These are phyloP conservation scores for Lentinula lateritia DNA, from an alignment of 768 basidiomycete species.

Conservation along the genomic window DNA sequence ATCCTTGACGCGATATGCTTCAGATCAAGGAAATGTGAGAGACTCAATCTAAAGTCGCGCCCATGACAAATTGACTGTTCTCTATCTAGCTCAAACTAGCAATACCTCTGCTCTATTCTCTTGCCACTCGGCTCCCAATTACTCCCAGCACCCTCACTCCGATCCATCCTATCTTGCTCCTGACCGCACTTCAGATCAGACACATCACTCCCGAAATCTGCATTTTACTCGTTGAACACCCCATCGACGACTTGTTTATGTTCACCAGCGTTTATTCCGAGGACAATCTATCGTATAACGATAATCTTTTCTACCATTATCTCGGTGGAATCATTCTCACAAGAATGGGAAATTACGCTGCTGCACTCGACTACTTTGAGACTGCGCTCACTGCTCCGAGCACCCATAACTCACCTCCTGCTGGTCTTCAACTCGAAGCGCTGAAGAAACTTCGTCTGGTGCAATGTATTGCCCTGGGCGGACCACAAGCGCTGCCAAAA, in stretches of 20 bases:
- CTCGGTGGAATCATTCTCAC: constrained; percentile 64
- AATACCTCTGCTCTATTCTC: constrained; percentile 50
- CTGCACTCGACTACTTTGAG: constrained; percentile 72
- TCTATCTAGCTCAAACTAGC: constrained; percentile 31
- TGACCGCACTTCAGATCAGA: background rate
- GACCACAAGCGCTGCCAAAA: constrained; percentile 51
- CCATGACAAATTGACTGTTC: background rate
- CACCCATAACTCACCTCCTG: constrained; percentile 36
- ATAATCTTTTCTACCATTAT: constrained; percentile 84
- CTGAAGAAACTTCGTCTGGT: constrained; percentile 78
- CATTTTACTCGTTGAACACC: background rate
- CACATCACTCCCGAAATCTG: constrained; percentile 4
- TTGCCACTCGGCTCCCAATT: constrained; percentile 60
- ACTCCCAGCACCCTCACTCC: constrained; percentile 57
- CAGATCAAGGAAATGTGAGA: constrained; percentile 45
- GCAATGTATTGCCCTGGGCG: constrained; percentile 70
- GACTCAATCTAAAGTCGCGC: background rate
- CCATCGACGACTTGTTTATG: constrained; percentile 47
- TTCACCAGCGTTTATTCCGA: constrained; percentile 51
- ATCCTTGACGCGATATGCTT: constrained; percentile 51
- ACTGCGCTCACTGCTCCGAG: constrained; percentile 62
- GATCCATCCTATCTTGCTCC: constrained; percentile 62
- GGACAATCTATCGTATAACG: constrained; percentile 52
- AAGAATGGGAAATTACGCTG: constrained; percentile 12
- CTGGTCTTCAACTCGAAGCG: constrained; percentile 73